These are phyloP conservation scores for Hylodesmum podocarpum DNA, from an alignment of 306 rosid species.

Conservation along the genomic window DNA sequence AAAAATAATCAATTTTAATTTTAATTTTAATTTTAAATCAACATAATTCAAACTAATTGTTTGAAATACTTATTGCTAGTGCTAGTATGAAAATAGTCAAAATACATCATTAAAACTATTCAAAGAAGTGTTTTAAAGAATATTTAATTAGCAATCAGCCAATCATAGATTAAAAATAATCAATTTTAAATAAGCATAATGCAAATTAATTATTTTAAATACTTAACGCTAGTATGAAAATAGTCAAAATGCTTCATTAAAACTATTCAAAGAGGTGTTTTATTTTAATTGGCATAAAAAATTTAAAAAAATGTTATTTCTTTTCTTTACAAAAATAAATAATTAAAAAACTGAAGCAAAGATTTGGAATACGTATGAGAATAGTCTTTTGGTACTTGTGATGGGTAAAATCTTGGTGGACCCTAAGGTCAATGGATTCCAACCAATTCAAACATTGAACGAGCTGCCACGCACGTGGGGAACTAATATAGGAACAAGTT, in stretches of 20 bases:
- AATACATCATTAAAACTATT: not conserved
- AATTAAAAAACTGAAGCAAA: not conserved
- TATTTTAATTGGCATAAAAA: not conserved
- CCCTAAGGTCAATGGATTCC: conserved; percentile 33
- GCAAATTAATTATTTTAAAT: not conserved
- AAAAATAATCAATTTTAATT: not conserved
- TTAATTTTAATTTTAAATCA: not conserved
- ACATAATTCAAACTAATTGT: not conserved
- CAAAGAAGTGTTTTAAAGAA: not conserved
- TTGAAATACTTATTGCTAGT: not conserved
- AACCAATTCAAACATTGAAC: conserved; percentile 20
- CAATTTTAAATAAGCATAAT: not conserved
- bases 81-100: not conserved
- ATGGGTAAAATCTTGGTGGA: conserved; percentile 34
- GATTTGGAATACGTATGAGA: not conserved
- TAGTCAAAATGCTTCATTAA: not conserved
- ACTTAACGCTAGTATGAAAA: not conserved
- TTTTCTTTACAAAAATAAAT: not conserved
- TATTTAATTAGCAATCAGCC: not conserved
- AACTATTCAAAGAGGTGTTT: not conserved
- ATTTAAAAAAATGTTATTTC: not conserved
- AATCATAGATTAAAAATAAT: not conserved
- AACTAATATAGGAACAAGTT: conserved; percentile 20
- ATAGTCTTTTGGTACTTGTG: conserved; percentile 5
- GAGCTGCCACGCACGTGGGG: conserved; percentile 52